Evolutionary conservation across 371 early-diverging fungal genomes (phyloP), one percentile per base, ranked within the genome.

Genomic region (Rhizoclosmatium hyalinum): DNA sequence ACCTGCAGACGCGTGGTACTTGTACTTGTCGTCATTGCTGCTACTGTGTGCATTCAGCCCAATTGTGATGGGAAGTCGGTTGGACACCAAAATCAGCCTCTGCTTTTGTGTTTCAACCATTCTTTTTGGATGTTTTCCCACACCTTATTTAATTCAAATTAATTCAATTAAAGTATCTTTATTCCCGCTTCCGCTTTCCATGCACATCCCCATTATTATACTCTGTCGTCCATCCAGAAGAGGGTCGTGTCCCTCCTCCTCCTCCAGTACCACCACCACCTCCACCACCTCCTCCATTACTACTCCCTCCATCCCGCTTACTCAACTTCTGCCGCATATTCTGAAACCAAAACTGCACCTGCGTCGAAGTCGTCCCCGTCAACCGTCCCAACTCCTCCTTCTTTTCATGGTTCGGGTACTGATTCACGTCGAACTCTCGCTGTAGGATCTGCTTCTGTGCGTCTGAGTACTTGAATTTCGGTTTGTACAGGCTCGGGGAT

Each of bases 21-120:
- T 8, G 50, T 71, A 71, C 8, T 42, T n/a, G 24, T 68, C 58
- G 99, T 2, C 93, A 96, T 96, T 95, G 50, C 99, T 84, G 5
- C 98, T 96, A 50, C 93, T 92, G 45, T 99, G 88, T 19, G 99
- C 99, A 14, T 98, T 95, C 45, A 99, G 99, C 21, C 99, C 89
- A 64, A 99, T 92, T 10, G 99, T 98, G 74, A 99, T 92, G 55
- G 99, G 99, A 43, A 99, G 89, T 50, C 99, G 90, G 87, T 99
- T 99, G n/a, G 98, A 98, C 1, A 99, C 96, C n/a, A 99, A 97
- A 43, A 99, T 87, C 32, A 99, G 88, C 32, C 95, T 66, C 68
- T 57, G 69, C 65, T 60, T 60, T 19, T 60, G 32, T 32, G 32
- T 32, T 32, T 32, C 32, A 32, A 32, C 32, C 32, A 32, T 32